Percentiles rank a stretch among this genome's conserved stretches.
These are phyloP conservation scores for Phellopilus nigrolimitatus DNA, from an alignment of 1,284 basidiomycete genomes.

Conservation along the genomic window DNA sequence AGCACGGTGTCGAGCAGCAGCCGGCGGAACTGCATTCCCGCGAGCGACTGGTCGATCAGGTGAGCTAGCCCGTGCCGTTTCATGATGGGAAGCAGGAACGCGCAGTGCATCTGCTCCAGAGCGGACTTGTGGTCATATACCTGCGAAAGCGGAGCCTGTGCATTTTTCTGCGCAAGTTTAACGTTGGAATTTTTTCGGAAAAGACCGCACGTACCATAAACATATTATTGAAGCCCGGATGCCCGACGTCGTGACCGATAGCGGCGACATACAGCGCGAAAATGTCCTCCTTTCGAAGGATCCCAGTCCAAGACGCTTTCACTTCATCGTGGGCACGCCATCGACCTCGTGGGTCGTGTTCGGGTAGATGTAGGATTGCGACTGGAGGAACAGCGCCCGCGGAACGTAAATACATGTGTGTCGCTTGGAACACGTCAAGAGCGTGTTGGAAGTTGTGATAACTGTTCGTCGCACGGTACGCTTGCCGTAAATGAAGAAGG, in stretches of 20 bases:
- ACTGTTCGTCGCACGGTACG: constrained; percentile 85
- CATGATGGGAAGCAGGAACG: constrained; percentile 79
- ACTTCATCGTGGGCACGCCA: constrained; percentile 20
- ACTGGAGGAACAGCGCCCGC: constrained; percentile 79
- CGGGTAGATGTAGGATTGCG: constrained; percentile 44
- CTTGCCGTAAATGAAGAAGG: constrained; percentile 73
- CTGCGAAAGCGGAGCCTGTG: constrained; percentile 78
- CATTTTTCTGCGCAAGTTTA: constrained; percentile 69
- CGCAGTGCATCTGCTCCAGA: constrained; percentile 90
- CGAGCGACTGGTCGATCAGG: constrained; percentile 37
- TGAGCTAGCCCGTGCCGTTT: constrained; percentile 73
- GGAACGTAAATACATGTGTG: constrained; percentile 75
- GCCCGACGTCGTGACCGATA: constrained; percentile 93
- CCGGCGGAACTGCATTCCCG: constrained; percentile 56
- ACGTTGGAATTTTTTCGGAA: not conserved
- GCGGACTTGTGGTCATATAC: constrained; percentile 88
- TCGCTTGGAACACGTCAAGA: constrained; percentile 89
- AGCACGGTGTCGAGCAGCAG: constrained; percentile 77
- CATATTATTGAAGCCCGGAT: constrained; percentile 86
- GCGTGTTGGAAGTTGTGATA: constrained; percentile 98
- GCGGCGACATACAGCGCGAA: constrained; percentile 84
- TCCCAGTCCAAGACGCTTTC: constrained; percentile 48
- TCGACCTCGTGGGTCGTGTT: constrained; percentile 15
- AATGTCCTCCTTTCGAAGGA: constrained; percentile 63
- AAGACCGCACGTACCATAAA: constrained; percentile 71